Base-by-base conservation (phyloP, 106 monocot species). In the Apostasia ramifera region DNA sequence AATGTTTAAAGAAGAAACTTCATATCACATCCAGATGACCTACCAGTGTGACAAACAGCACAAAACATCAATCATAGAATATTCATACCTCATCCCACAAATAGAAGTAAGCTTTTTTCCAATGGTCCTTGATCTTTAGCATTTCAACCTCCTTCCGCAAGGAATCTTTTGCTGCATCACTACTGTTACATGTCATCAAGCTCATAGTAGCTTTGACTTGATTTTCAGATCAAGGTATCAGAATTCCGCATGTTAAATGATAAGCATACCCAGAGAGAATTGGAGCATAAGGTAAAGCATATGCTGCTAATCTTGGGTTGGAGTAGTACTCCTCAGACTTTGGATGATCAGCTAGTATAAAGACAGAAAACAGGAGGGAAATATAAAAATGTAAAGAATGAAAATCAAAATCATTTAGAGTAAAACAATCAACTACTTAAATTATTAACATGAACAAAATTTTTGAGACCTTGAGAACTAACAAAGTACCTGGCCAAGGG, bases 41-140 rank as follows among this genome's bases (percentile, higher is more conserved):
- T 26, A 26, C 26, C 26, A 26, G 8, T 62, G 45, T 45, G n/a
- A 62, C 45, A 53, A 58, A 13, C 43, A 70, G 38, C 3, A 47
- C 1, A 67, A 76, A 46, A 6, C 39, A 68, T 41, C 38, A 53
- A 10, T 1, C 44, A 47, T 49, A 51, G 51, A 44, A 66, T 71
- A 11, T 39, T 14, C 9, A 37, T 79, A 97, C 97, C 89, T 97
- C 97, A 73, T 97, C 97, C 97, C 97, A 97, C 70, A 97, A 72
- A 77, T 97, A 97, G 60, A 97, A 97, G 75, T 97, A 97, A 79
- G 97, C 87, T 86, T 97, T 97, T 60, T 69, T 66, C 97, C 97
- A 97, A 85, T 97, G 97, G 53, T 50, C 55, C 81, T 92, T 92
- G 43, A 76, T 77, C 64, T 88, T 97, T 53, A 97, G 78, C 47